Evolutionary conservation across 2,329 filamentous ascomycete genomes (phyloP), one percentile per base, ranked within the genome.

Genomic region (Aspergillus thermomutatus): DNA sequence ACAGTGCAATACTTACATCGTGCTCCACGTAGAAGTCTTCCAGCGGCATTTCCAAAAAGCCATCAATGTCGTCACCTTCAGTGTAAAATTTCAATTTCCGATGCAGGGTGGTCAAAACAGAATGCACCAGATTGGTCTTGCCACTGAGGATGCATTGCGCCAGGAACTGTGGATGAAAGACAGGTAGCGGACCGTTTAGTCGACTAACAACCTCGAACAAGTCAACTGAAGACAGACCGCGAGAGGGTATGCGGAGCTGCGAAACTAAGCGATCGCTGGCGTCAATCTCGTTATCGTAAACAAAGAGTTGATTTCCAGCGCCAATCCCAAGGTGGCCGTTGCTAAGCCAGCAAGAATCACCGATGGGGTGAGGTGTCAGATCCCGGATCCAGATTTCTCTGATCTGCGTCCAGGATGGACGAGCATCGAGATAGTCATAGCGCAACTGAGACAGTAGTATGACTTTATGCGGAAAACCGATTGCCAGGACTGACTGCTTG

Each of bases 141-240:
- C 92, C 93, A 21, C 87, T 83, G 26, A 96, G 79, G 40, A 96
- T 91, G 65, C 90, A 93, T 71, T 97, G 90, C 52, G 90, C 89
- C 26, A 97, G 76, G 57, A 96, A 90, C 67, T 96, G 91, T 0
- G 94, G 94, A 66, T 99, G 93, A 66, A 96, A 99, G 2, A 95
- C 82, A 0, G 94, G 91, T 6, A 97, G 78, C 2, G 92, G 89
- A 0, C 91, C 90, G 67, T 97, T 97, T 50, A 97, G 80, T 59
- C 90, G 82, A 63, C 90, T 89, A 10, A 95, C 90, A 8, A 92
- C 83, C 41, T 92, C 86, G 63, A 95, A 96, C 4, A 96, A 77
- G 68, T 94, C 87, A 70, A 85, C 82, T 1, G 79, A 80, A 4
- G 80, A 80, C 10, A 72, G 73, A 45, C 79, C 74, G 54, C 67